Conservation (phyloP, 495 filamentous ascomycete genomes). For the Neurospora terricola region DNA sequence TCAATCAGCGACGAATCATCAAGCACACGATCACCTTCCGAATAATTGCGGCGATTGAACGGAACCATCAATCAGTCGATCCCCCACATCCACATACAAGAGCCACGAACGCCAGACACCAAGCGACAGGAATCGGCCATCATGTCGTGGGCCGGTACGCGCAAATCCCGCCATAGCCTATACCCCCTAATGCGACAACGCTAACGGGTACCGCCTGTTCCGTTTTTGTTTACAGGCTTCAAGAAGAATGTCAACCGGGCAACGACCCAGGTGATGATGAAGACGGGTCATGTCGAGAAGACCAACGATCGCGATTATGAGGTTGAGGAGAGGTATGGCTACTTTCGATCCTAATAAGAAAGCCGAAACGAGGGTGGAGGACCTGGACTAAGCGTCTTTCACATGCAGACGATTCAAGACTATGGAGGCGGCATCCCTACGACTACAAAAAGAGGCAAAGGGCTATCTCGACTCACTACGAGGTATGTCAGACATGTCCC, state of each 20-base stretch:
- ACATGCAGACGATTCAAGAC: slow-evolving; percentile 71
- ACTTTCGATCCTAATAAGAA: background rate
- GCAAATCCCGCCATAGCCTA: slow-evolving; percentile 12
- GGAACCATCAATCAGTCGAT: background rate
- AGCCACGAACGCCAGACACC: background rate
- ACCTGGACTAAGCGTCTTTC: background rate
- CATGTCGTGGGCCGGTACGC: slow-evolving; percentile 54
- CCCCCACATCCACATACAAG: background rate
- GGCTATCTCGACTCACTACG: slow-evolving; percentile 92
- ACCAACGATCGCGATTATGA: slow-evolving; percentile 98
- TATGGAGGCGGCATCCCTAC: slow-evolving; percentile 86
- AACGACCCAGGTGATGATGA: slow-evolving; percentile 99
- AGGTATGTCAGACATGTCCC: slow-evolving; percentile 41
- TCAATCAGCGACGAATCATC: background rate
- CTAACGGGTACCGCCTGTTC: background rate
- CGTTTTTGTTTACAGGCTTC: slow-evolving; percentile 53
- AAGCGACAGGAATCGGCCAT: slow-evolving; percentile 17
- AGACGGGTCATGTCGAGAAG: slow-evolving; percentile 95
- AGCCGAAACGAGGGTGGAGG: background rate
- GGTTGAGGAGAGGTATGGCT: slow-evolving; percentile 77
- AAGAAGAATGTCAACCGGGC: slow-evolving; percentile 99
- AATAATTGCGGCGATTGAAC: background rate
- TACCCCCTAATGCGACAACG: background rate
- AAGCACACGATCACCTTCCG: background rate
- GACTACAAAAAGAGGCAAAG: slow-evolving; percentile 94